Evolutionary conservation across 2,329 filamentous ascomycete species (phyloP).

Genomic region (Epichloe amarillans): DNA sequence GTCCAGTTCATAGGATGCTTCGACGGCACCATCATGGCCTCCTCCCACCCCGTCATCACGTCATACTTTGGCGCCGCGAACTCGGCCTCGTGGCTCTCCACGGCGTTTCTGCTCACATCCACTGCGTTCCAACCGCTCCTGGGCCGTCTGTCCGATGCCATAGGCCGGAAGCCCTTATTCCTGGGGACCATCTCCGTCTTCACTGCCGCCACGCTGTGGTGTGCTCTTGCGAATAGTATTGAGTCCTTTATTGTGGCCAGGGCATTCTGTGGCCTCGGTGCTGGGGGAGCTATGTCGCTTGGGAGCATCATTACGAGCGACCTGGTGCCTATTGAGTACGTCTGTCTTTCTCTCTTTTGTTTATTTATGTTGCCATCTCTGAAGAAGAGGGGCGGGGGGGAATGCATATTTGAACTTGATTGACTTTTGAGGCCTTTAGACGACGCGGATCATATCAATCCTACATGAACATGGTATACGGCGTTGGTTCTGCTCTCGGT

Average conservation of each 20-base stretch:
- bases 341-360: conserved; percentile 8
- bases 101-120: conserved; percentile 62
- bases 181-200: conserved; percentile 52
- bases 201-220: conserved; percentile 52
- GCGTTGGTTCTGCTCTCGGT: conserved; percentile 43
- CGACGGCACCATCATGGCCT: conserved; percentile 71
- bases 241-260: conserved; percentile 57
- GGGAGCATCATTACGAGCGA: conserved; percentile 61
- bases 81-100: conserved; percentile 71
- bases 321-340: conserved; percentile 57
- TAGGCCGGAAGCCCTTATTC: conserved; percentile 56
- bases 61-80: conserved; percentile 69
- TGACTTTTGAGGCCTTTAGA: conserved; percentile 10
- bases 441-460: conserved; percentile 59
- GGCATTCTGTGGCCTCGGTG: conserved; percentile 59
- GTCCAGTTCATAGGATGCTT: conserved; percentile 50
- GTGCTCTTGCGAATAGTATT: conserved; percentile 53
- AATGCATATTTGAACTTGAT: neutral
- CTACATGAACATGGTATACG: conserved; percentile 53
- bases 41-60: conserved; percentile 67
- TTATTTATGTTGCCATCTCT: neutral
- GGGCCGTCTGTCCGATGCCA: conserved; percentile 59
- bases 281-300: conserved; percentile 53
- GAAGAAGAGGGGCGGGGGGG: neutral
- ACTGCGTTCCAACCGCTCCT: conserved; percentile 65